Evolutionary conservation across 441 rosid genomes (phyloP).

Genomic region (Raphanus hybrid): DNA sequence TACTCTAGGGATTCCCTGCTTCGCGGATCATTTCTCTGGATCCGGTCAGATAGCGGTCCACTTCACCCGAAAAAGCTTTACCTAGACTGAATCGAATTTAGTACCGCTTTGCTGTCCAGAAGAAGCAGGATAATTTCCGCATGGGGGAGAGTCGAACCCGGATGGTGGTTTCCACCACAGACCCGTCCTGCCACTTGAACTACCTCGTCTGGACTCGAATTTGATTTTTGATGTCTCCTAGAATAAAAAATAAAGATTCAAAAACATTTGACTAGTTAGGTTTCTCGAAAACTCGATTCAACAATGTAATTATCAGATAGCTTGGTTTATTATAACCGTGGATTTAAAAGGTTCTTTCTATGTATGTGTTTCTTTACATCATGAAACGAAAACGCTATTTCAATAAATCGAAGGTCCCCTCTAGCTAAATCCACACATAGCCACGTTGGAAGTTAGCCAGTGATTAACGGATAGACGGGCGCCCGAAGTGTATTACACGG

Average conservation of each 20-base stretch:
- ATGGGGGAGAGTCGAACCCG: too few species aligned
- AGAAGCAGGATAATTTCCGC: too few species aligned
- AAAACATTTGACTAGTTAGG: slow-evolving; percentile 12
- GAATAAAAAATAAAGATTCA: not conserved
- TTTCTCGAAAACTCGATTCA: not conserved
- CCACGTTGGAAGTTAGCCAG: not conserved
- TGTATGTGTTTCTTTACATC: not conserved
- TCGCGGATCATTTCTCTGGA: too few species aligned
- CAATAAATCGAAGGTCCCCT: not conserved
- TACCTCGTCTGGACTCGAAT: not conserved
- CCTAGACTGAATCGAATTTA: too few species aligned
- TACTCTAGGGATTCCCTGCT: too few species aligned
- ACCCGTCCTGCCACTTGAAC: too few species aligned
- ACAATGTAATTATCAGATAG: not conserved
- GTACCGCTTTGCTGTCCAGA: too few species aligned
- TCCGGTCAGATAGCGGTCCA: too few species aligned
- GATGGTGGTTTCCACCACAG: too few species aligned
- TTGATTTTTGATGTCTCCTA: slow-evolving; percentile 23
- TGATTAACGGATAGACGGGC: not conserved
- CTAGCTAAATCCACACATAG: not conserved
- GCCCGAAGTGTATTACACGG: not conserved
- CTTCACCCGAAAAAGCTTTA: too few species aligned
- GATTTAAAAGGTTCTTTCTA: not conserved
- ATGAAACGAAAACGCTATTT: not conserved
- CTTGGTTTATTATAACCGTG: not conserved